Evolutionary conservation across 768 basidiomycete species (phyloP), one percentile per base, ranked within the genome.

Genomic region (Boletus pseudopeckii): DNA sequence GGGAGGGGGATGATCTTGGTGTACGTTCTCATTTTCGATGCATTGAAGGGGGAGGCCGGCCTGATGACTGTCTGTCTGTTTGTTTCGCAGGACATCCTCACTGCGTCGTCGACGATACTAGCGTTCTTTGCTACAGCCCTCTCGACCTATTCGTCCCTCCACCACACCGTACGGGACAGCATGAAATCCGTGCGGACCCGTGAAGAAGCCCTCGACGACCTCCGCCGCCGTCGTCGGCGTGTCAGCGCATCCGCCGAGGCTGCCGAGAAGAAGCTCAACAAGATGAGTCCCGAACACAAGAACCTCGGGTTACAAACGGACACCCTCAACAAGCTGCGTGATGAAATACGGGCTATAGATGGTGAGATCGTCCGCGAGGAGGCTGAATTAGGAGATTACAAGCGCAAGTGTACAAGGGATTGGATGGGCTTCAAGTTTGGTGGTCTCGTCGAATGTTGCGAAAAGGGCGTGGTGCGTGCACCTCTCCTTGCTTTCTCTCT

Each of bases 221-320:
- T 92, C 14, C 85, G 83, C 60, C 81, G 85, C 14, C 80, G 86
- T 17, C 77, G 92, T 48, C 83, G 85, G 59, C 75, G 75, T 10
- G 76, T 93, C 6, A 78, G 76, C 10, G 70, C 79, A 24, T 87
- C 87, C 57, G 89, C 92, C 0, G 93, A 96, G 50, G 71, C 81
- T 17, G 92, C 91, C 3, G 92, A 96, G 60, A 89, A 80, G 75
- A 96, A 95, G 67, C 79, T 98, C 36, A 82, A 78, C 71, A 96
- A 88, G 74, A 95, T 97, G 93, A 80, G 80, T 57, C 79, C 88
- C 0, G 91, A 94, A 69, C 83, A 95, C 74, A 98, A 96, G 77
- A 88, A 89, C 60, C 72, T 92, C 34, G 71, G 74, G 3, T 60
- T 74, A 50, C 94, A 96, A 69, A 87, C 85, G 2, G 90, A 92